These are phyloP conservation scores for Chrysosporium keratinophilum DNA, from an alignment of 2,329 filamentous ascomycete genomes.

Conservation along the genomic window DNA sequence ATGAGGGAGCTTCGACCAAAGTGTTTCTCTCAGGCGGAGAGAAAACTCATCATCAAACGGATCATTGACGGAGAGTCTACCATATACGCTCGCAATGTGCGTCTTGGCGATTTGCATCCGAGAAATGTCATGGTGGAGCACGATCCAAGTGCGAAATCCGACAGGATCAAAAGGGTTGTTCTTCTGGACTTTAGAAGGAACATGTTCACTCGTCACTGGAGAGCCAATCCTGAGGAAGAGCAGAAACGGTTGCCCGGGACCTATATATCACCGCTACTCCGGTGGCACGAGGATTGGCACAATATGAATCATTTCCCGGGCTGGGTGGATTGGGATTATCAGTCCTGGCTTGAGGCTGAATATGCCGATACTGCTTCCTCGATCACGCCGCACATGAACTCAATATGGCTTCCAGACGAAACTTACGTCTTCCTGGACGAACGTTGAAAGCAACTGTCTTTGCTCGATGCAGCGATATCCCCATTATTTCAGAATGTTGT, in stretches of 20 bases:
- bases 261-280: conserved; percentile 9
- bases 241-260: conserved; percentile 5
- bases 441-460: too few species aligned
- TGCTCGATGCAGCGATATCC: too few species aligned
- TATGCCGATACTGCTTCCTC: not conserved
- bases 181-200: not conserved
- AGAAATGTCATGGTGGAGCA: conserved; percentile 9
- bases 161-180: not conserved
- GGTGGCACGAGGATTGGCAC: conserved; percentile 1
- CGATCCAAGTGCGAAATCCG: too few species aligned
- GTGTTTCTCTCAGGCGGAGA: conserved; percentile 9
- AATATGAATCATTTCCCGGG: not conserved
- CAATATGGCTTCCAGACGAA: too few species aligned
- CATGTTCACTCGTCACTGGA: not conserved
- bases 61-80: conserved; percentile 13
- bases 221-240: not conserved
- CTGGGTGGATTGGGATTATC: conserved; percentile 13
- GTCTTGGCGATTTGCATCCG: conserved; percentile 14
- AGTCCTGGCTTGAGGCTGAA: conserved; percentile 3
- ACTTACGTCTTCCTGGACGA: too few species aligned
- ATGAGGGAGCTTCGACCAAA: conserved; percentile 11
- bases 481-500: too few species aligned
- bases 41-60: conserved; percentile 14
- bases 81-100: conserved; percentile 13
- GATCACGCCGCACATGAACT: not conserved